Evolutionary conservation across 1,139 yeast genomes (phyloP), one percentile per base, ranked within the genome.

Genomic region (Yamadazyma taylorii): DNA sequence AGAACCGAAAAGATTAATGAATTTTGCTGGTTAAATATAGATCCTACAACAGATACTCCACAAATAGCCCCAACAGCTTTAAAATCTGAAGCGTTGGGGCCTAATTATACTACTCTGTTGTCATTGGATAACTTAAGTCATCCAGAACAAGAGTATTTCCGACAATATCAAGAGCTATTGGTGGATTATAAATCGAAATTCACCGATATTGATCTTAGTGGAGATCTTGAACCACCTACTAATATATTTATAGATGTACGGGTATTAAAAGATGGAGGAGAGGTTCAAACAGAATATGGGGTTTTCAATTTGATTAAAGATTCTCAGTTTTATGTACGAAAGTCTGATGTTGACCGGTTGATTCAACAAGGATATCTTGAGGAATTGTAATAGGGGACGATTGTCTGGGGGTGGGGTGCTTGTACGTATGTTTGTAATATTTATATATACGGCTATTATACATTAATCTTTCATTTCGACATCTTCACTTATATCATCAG

Each of bases 221-320:
- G 97, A 0, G 80, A 87, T 22, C 60, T 92, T 48, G 87, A 79
- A 28, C 98, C 98, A 0, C 98, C 98, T 1, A 78, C 78, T 21
- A 95, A 88, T 50, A 85, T 92, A 29, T 92, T 90, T 52, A 85
- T 92, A 10, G 98, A 92, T 55, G 97, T 92, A 3, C 68, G 98
- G 38, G 97, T 92, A 8, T 63, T 92, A 38, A 85, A 85, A 52
- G 95, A 92, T 53, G 97, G 96, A 0, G 98, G 98, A 1, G 97
- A 92, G 56, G 89, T 92, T 28, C 97, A 90, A 55, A 92, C 98
- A 0, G 98, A 92, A 58, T 92, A 92, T 51, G 98, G 98, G 22
- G 96, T 89, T 6, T 89, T 92, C 65, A 90, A 90, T 51, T 66
- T 92, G 50, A 88, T 95, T n/a, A 92, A 90, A 53, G 94, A 92